Evolutionary conservation across 1,284 basidiomycete species (phyloP), one percentile per base, ranked within the genome.

Genomic region (Sporisorium reilianum): DNA sequence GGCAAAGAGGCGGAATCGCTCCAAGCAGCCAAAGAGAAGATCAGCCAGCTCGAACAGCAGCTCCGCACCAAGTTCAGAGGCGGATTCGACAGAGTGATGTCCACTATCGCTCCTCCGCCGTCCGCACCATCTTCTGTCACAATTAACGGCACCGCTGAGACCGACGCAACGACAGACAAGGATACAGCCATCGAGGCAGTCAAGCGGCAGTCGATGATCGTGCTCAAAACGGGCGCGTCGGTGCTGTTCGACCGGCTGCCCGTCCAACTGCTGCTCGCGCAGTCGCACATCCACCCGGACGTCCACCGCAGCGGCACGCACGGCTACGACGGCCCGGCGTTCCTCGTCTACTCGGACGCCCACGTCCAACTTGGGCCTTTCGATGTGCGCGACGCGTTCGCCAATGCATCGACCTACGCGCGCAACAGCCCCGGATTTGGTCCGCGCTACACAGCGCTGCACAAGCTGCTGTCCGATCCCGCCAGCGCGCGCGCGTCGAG

Each of bases 171-270:
- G 9, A 25, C 23, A 8, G 10, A 22, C 14, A 26, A 23, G 0
- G 49, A 38, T 30, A 4, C 57, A 3, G 36, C 40, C n/a, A 18
- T 66, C 20, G 48, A 62, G 9, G 30, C 22, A 8, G 40, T 74
- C 1, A 64, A 55, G 45, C 28, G 36, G n/a, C 57, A 41, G 1
- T 53, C 62, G 5, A 65, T 74, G 1, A 58, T 74, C 18, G 54
- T 68, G 3, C 57, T 74, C 34, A 74, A 74, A 36, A 68, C 71
- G 1, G 71, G 71, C 2, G 45, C 64, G 0, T 64, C 61, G 11
- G 71, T 74, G 1, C 32, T 64, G 0, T 64, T 64, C 46, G 71
- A 74, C 9, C 64, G 71, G 5, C 49, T 74, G 3, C 71, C 71
- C 1, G 26, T 64, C 3, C 69, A 72, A 41, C 64, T 72, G 5